phyloP scores from a whole-genome alignment of 495 filamentous ascomycete genomes.

The Podospora fimiseda region DNA sequence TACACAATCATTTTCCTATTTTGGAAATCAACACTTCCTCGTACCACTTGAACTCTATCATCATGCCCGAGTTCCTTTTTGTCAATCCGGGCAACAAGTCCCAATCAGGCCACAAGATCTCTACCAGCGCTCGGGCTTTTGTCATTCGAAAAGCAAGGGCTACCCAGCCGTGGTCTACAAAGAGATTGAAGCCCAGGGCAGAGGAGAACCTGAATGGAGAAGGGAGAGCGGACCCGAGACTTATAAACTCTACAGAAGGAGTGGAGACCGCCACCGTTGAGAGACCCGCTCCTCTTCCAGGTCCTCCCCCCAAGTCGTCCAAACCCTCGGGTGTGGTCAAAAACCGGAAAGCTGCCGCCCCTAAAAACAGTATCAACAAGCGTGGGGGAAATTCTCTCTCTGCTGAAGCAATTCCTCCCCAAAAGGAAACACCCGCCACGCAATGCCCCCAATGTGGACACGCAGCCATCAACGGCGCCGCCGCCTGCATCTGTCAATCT shows the following conservation, averaged over 20 bases:
- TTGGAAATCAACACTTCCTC: neutral
- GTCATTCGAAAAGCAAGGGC: conserved; percentile 18
- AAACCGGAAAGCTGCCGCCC: no score
- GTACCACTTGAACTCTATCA: neutral
- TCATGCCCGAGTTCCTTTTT: conserved; percentile 13
- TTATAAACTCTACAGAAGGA: neutral
- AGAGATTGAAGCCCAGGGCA: neutral
- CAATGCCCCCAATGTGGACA: neutral
- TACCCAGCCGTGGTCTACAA: conserved; percentile 16
- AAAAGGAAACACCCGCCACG: no score
- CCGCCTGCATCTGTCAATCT: neutral
- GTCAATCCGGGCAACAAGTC: conserved; percentile 14
- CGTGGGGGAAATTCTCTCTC: no score
- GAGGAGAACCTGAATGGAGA: neutral
- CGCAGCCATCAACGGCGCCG: neutral
- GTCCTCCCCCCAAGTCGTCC: no score
- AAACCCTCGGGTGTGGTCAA: no score
- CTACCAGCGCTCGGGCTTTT: conserved; percentile 13
- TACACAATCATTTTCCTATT: conserved; percentile 5
- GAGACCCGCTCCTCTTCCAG: no score
- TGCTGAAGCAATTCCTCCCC: no score
- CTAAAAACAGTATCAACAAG: no score
- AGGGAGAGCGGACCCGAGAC: no score
- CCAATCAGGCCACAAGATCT: conserved; percentile 12
- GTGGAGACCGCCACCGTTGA: neutral